Conservation (phyloP, 345 rosid genomes). For the Pugionium cornutum region DNA sequence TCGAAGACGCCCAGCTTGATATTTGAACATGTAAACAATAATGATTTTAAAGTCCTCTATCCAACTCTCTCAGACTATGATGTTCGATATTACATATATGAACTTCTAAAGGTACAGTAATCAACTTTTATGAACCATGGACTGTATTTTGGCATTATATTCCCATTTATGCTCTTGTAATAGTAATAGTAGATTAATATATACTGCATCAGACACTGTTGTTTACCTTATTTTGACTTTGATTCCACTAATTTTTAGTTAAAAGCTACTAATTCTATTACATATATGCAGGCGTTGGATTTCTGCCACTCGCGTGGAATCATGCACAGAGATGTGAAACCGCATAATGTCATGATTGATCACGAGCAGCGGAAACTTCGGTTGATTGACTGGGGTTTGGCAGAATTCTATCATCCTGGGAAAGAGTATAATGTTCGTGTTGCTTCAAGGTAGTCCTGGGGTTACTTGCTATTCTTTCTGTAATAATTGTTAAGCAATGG, state of each 20-base stretch:
- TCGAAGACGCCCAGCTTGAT: no score
- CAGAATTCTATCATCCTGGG: slow-evolving; percentile 98
- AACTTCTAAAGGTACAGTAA: slow-evolving; percentile 77
- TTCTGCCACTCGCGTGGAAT: slow-evolving; percentile 97
- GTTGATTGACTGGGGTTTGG: slow-evolving; percentile 98
- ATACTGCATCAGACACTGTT: slow-evolving; percentile 2
- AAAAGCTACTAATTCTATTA: neutral
- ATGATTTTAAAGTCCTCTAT: slow-evolving; percentile 92
- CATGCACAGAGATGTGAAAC: slow-evolving; percentile 99
- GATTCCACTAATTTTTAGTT: neutral
- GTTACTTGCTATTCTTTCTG: neutral
- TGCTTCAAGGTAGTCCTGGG: slow-evolving; percentile 74
- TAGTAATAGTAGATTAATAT: neutral
- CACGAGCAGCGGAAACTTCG: slow-evolving; percentile 94
- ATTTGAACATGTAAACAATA: slow-evolving; percentile 90
- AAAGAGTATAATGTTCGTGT: slow-evolving; percentile 96
- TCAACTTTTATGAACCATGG: slow-evolving; percentile 22
- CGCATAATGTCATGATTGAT: slow-evolving; percentile 99
- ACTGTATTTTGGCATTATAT: neutral
- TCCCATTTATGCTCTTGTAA: neutral
- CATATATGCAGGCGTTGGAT: slow-evolving; percentile 77
- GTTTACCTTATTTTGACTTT: neutral
- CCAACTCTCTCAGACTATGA: slow-evolving; percentile 87
- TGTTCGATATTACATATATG: slow-evolving; percentile 81
- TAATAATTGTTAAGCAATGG: neutral